Base-by-base conservation (phyloP, 1,284 basidiomycete genomes). In the Leccinum solheimii region DNA sequence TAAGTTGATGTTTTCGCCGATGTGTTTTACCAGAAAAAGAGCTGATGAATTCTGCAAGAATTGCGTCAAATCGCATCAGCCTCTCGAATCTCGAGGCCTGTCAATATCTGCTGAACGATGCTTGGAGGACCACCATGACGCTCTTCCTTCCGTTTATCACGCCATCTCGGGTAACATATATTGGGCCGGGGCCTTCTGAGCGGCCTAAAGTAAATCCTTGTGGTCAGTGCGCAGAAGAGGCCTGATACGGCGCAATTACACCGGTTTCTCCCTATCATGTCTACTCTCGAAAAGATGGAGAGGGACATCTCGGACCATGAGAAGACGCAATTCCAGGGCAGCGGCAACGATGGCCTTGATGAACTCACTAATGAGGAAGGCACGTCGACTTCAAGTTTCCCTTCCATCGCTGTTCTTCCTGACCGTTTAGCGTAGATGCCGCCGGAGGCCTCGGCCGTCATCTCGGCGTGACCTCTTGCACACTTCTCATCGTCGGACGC, bases 361-460 rank as follows among this genome's bases (percentile, higher is more conserved):
- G 67, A 61, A 45, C 66, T 76, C 19, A 66, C 72, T 5, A 62
- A 72, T 21, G 69, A 74, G 30, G 75, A 76, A 68, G 69, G 76
- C 70, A 21, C 9, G 63, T 58, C 23, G 23, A 2, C n/a, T 48
- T 51, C 49, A 27, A 16, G 49, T 55, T 10, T 11, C n/a, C 19
- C 32, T 50, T 50, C n/a, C 14, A 9, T 27, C 14, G 10, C 16
- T 21, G 16, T 32, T 21, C 13, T 9, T 38, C 13, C 3, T 10
- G 21, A 43, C 32, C 21, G 13, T 40, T 54, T 14, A 30, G 57
- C 27, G 84, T 49, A 82, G 81, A 77, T 60, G 67, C 76, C 6
- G 76, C 79, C 16, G 81, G 82, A 49, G 81, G 81, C 13, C 79
- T 83, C 70, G 81, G 82, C 1, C 77, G 81, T 55, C 81, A 83